These are phyloP conservation scores for Biscutella laevigata DNA, from an alignment of 441 rosid species.

Conservation along the genomic window DNA sequence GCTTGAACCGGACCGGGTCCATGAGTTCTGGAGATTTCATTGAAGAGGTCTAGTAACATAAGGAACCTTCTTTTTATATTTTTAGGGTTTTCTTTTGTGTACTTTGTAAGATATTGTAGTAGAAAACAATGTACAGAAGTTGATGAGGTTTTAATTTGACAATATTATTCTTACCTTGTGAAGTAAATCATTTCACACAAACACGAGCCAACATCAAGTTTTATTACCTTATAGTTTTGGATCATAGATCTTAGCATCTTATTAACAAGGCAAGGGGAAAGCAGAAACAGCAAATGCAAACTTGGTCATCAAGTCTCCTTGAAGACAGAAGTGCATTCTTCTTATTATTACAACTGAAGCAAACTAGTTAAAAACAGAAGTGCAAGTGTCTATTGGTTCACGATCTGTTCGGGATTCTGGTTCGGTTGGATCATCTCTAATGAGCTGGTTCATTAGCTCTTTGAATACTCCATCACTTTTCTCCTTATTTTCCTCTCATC, in stretches of 20 bases:
- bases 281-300: too few relatives aligned
- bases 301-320: too few relatives aligned
- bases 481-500: constrained; percentile 35
- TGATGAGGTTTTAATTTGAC: too few relatives aligned
- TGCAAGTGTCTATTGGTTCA: too few relatives aligned
- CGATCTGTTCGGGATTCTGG: too few relatives aligned
- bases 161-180: not conserved
- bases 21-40: constrained; percentile 28
- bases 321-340: too few relatives aligned
- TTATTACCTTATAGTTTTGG: not conserved
- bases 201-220: not conserved
- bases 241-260: too few relatives aligned
- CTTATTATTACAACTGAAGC: too few relatives aligned
- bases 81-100: not conserved
- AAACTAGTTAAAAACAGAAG: too few relatives aligned
- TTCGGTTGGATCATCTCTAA: too few relatives aligned
- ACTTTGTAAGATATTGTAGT: not conserved
- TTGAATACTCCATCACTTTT: not conserved
- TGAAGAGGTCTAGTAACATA: constrained; percentile 32
- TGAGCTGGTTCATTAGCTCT: constrained; percentile 13
- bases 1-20: constrained; percentile 29
- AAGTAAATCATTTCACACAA: not conserved
- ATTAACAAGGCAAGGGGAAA: too few relatives aligned
- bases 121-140: not conserved
- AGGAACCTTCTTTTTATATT: not conserved